Percentiles rank a stretch among this genome's conserved stretches.
These are phyloP conservation scores for Neoboletus subvelutipes DNA, from an alignment of 768 basidiomycete species.

Conservation along the genomic window DNA sequence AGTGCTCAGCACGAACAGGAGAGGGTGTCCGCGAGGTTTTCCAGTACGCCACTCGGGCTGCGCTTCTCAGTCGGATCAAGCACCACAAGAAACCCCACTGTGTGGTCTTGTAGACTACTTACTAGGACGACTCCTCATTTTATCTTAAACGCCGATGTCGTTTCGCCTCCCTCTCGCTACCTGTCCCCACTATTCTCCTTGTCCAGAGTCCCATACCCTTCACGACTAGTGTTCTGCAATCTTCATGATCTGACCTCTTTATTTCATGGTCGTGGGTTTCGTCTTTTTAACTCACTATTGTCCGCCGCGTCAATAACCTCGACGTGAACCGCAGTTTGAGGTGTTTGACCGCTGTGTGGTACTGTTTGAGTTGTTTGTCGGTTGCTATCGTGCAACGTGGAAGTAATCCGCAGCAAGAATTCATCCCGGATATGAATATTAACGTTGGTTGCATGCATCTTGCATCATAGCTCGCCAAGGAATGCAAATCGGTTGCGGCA, in stretches of 20 bases:
- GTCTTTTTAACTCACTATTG: slow-evolving; percentile 1
- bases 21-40: slow-evolving; percentile 98
- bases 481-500: background rate
- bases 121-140: slow-evolving; percentile 17
- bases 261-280: slow-evolving; percentile 18
- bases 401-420: slow-evolving; percentile 14
- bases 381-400: slow-evolving; percentile 17
- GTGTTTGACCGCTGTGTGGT: slow-evolving; percentile 2
- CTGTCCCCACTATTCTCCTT: slow-evolving; percentile 16
- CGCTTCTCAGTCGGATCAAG: slow-evolving; percentile 65
- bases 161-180: slow-evolving; percentile 18
- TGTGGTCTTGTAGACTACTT: slow-evolving; percentile 43
- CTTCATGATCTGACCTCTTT: slow-evolving; percentile 37
- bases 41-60: slow-evolving; percentile 94
- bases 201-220: slow-evolving; percentile 37
- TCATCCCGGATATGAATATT: background rate
- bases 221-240: slow-evolving; percentile 39
- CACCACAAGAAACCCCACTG: slow-evolving; percentile 43
- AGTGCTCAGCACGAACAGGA: slow-evolving; percentile 94
- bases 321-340: background rate
- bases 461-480: background rate
- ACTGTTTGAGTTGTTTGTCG: slow-evolving; percentile 9
- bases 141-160: slow-evolving; percentile 24
- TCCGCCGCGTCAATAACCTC: background rate
- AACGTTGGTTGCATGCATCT: background rate